Evolutionary conservation across 208 protist species (phyloP).

Genomic region (Crithidia acanthocephali): DNA sequence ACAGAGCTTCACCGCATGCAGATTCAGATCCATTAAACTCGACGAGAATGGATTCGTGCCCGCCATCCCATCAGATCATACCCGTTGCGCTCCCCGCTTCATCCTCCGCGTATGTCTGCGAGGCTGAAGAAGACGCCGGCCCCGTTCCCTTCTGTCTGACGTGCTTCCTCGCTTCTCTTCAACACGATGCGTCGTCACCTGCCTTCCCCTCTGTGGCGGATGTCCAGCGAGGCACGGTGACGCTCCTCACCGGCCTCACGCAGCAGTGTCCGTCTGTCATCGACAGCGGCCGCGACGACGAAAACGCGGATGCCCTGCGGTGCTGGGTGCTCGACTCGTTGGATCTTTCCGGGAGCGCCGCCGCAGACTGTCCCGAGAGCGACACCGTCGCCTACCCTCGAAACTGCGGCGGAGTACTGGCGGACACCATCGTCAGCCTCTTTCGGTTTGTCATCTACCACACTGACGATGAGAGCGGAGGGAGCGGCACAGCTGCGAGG

Average conservation of each 20-base stretch:
- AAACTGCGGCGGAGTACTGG: slow-evolving; percentile 10
- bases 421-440: slow-evolving; percentile 14
- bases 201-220: neutral
- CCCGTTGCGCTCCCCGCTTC: neutral
- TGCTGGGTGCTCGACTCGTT: slow-evolving; percentile 4
- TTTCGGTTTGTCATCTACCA: neutral
- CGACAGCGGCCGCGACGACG: neutral
- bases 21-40: too few relatives aligned
- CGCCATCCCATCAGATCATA: slow-evolving; percentile 1
- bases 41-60: neutral
- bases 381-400: neutral
- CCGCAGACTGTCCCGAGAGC: neutral
- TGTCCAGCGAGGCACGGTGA: neutral
- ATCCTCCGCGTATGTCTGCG: neutral
- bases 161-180: slow-evolving; percentile 6
- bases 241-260: neutral
- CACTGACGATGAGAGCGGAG: too few relatives aligned
- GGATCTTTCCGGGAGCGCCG: neutral
- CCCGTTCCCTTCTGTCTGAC: slow-evolving; percentile 16
- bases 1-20: too few relatives aligned
- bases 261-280: slow-evolving; percentile 5
- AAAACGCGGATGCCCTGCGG: neutral
- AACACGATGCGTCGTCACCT: neutral
- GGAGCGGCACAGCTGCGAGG: too few relatives aligned
- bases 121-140: neutral